Conservation (phyloP, 148 eudicot species). For the Fagopyrum tataricum region DNA sequence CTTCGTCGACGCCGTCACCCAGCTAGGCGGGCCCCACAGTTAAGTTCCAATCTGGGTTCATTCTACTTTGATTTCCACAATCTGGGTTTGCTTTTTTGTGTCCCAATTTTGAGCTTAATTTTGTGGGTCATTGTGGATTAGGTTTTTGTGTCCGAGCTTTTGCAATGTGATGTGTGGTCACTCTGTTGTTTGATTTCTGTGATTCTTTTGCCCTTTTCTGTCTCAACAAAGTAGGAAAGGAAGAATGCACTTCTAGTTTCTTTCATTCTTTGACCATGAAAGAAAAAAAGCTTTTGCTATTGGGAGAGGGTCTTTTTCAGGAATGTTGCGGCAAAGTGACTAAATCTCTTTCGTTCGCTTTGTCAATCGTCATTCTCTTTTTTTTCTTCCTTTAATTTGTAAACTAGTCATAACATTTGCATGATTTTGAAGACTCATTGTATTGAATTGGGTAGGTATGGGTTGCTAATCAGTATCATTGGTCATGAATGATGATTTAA, state of each 20-base stretch:
- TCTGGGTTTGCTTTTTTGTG: no score
- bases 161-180: neutral
- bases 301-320: constrained; percentile 10
- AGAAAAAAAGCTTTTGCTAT: neutral
- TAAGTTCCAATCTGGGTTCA: neutral
- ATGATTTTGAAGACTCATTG: neutral
- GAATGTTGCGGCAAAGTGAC: neutral
- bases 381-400: neutral
- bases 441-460: neutral
- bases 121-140: constrained; percentile 6
- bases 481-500: neutral
- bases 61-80: neutral
- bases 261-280: neutral
- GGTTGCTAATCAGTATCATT: neutral
- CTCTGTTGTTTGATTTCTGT: neutral
- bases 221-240: neutral
- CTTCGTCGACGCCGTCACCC: constrained; percentile 81
- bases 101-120: neutral
- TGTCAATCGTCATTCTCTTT: neutral
- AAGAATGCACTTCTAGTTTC: neutral
- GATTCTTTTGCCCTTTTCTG: constrained; percentile 1
- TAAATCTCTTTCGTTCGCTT: neutral
- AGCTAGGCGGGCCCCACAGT: constrained; percentile 85
- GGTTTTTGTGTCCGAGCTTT: neutral
- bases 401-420: neutral